Conservation (phyloP, 108 stramenopile species). For the Skeletonema menzelii region DNA sequence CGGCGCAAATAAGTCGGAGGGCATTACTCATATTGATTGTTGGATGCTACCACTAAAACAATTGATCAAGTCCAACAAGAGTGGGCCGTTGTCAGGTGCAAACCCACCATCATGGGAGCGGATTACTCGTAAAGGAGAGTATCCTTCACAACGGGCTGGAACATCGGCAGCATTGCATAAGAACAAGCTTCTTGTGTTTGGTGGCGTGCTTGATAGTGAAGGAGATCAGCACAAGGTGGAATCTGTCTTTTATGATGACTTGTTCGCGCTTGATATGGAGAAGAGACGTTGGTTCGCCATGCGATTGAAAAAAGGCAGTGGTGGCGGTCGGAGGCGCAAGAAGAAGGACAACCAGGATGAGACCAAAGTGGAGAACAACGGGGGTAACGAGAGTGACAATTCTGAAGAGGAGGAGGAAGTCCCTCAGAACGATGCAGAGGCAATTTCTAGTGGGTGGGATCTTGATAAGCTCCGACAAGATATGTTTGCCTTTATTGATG, state of each 20-base stretch:
- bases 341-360: conserved; percentile 45
- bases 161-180: conserved; percentile 62
- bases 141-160: conserved; percentile 72
- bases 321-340: conserved; percentile 44
- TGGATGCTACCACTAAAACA: conserved; percentile 82
- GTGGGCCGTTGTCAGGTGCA: conserved; percentile 7
- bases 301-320: conserved; percentile 54
- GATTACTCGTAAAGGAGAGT: conserved; percentile 65
- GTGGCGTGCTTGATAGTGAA: conserved; percentile 86
- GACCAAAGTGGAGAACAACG: conserved; percentile 35
- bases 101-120: conserved; percentile 82
- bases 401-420: conserved; percentile 38
- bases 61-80: conserved; percentile 49
- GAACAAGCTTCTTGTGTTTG: conserved; percentile 76
- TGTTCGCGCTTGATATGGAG: conserved; percentile 83
- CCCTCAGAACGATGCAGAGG: conserved; percentile 30
- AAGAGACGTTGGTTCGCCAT: conserved; percentile 86
- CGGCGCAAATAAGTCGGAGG: conserved; percentile 53
- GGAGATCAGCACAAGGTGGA: conserved; percentile 73
- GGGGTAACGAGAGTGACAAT: conserved; percentile 35
- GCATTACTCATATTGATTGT: conserved; percentile 80
- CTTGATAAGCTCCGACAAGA: conserved; percentile 78
- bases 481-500: conserved; percentile 90
- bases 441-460: conserved; percentile 72
- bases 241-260: conserved; percentile 86